phyloP scores from a whole-genome alignment of 192 early-diverging fungal species.

The Coemansia sp. region DNA sequence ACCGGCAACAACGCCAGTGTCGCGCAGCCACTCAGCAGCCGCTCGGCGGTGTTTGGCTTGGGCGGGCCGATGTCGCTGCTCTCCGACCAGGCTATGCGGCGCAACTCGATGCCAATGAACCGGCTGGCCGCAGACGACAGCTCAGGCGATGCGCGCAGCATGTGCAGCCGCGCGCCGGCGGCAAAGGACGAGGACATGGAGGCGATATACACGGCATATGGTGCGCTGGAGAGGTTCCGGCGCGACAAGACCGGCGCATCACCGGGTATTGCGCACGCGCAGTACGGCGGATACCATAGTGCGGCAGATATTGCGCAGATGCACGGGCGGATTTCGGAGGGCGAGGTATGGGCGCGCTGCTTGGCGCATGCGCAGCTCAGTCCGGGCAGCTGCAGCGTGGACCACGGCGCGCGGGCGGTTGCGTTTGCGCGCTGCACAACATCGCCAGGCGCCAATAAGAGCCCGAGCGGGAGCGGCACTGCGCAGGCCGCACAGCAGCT shows the following conservation, averaged over 20 bases:
- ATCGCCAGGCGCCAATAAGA: neutral
- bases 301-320: conserved; percentile 36
- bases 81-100: conserved; percentile 21
- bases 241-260: conserved; percentile 8
- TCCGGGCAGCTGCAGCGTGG: conserved; percentile 12
- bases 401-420: conserved; percentile 23
- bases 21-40: neutral
- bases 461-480: neutral
- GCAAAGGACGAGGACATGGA: conserved; percentile 13
- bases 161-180: neutral
- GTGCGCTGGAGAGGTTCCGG: conserved; percentile 39
- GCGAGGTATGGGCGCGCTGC: conserved; percentile 31
- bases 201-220: conserved; percentile 26
- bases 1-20: neutral
- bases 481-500: conserved; percentile 13
- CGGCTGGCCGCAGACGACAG: neutral
- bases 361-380: conserved; percentile 12
- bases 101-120: conserved; percentile 41
- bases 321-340: conserved; percentile 26
- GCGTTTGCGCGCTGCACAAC: conserved; percentile 18
- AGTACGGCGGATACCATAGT: conserved; percentile 29
- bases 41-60: conserved; percentile 3
- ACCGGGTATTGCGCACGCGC: neutral
- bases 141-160: neutral
- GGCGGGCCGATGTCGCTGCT: conserved; percentile 7